A percentile compares a stretch with the other conserved stretches of the same genome.
phyloP scores from a whole-genome alignment of 768 basidiomycete genomes.

The Rhodotorula paludigena region DNA sequence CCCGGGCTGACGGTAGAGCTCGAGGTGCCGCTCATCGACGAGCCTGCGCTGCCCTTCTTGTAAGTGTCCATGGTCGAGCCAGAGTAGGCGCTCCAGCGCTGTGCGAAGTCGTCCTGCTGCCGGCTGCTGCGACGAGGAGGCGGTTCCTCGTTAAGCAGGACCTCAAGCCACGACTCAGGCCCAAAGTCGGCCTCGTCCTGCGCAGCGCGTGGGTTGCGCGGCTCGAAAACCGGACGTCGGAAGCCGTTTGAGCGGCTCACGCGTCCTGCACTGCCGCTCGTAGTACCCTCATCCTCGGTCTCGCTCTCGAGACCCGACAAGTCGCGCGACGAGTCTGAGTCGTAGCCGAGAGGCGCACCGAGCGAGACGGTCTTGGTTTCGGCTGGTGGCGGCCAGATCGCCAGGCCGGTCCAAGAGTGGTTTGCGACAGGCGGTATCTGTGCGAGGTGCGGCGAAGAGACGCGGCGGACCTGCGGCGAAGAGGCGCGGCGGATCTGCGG shows the following conservation, averaged over 20 bases:
- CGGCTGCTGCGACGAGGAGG: not conserved
- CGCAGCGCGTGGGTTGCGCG: conserved; percentile 13
- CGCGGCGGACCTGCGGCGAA: too few relatives aligned
- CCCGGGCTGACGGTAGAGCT: not conserved
- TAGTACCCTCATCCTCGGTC: not conserved
- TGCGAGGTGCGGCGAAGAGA: not conserved
- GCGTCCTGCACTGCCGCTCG: not conserved
- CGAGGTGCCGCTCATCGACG: not conserved
- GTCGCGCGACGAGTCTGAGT: not conserved
- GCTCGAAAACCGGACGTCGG: conserved; percentile 4
- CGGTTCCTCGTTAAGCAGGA: conserved; percentile 24
- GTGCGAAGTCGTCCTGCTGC: not conserved
- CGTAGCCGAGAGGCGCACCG: not conserved
- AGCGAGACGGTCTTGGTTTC: conserved; percentile 14
- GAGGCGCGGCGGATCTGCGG: too few relatives aligned
- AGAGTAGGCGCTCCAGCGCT: conserved; percentile 5
- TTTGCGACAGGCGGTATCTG: not conserved
- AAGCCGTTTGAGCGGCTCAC: not conserved
- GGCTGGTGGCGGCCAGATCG: conserved; percentile 12
- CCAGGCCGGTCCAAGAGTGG: not conserved
- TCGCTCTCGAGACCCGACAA: not conserved
- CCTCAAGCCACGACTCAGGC: conserved; percentile 23
- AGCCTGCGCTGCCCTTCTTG: not conserved
- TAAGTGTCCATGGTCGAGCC: not conserved
- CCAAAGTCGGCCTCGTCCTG: conserved; percentile 12